Conservation (phyloP, 164 flowering plant species). For the Annona squamosa region DNA sequence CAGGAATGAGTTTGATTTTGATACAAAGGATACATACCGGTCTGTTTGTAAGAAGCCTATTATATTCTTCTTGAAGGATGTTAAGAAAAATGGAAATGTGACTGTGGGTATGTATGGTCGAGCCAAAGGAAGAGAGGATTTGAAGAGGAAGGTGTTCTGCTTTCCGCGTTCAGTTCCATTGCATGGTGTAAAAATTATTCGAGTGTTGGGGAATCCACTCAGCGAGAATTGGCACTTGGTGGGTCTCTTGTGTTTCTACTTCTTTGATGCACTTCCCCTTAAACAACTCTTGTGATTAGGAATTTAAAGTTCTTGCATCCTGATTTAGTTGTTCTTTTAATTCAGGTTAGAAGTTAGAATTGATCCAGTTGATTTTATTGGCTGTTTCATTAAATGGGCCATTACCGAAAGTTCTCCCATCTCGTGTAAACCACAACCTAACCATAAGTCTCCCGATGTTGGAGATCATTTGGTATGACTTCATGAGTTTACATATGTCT, state of each 20-base stretch:
- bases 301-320: not conserved
- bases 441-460: not conserved
- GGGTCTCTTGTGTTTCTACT: conserved; percentile 9
- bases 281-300: not conserved
- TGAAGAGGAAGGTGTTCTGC: conserved; percentile 50
- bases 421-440: not conserved
- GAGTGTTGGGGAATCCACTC: conserved; percentile 36
- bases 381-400: no score
- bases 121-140: conserved; percentile 30
- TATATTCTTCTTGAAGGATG: conserved; percentile 45
- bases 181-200: conserved; percentile 30
- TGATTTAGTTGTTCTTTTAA: not conserved
- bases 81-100: conserved; percentile 29
- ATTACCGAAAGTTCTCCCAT: not conserved
- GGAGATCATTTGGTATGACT: not conserved
- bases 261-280: not conserved
- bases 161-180: conserved; percentile 41
- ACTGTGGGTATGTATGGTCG: conserved; percentile 42
- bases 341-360: not conserved
- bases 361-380: no score
- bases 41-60: conserved; percentile 53
- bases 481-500: not conserved
- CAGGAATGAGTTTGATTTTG: conserved; percentile 54
- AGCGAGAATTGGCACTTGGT: conserved; percentile 55
- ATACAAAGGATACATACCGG: conserved; percentile 31